Conservation (phyloP, 2,329 filamentous ascomycete genomes). For the Cladosporium colombiae region DNA sequence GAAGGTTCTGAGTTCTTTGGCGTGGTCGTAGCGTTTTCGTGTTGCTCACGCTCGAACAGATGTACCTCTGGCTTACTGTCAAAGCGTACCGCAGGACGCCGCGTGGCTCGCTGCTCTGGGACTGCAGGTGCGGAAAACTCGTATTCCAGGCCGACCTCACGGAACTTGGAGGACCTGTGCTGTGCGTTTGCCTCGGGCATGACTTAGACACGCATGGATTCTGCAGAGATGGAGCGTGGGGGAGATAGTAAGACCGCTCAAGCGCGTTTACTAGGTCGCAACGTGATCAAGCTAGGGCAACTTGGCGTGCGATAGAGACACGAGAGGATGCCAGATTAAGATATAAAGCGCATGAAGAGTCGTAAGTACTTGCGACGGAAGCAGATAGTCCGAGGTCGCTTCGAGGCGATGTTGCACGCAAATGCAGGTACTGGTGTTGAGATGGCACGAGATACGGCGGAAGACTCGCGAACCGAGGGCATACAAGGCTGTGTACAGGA, state of each 20-base stretch:
- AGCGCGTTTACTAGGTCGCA: conserved; percentile 13
- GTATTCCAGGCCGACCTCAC: conserved; percentile 19
- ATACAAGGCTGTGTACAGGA: conserved; percentile 2
- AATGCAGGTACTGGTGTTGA: conserved; percentile 12
- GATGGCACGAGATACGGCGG: conserved; percentile 12
- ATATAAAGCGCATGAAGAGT: conserved; percentile 5
- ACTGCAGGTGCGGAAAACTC: conserved; percentile 14
- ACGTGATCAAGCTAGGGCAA: conserved; percentile 14
- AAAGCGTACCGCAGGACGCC: conserved; percentile 17
- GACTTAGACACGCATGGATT: conserved; percentile 15
- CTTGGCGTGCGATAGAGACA: conserved; percentile 11
- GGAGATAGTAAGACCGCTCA: conserved; percentile 5
- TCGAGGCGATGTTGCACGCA: conserved; percentile 4
- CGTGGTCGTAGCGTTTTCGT: not conserved
- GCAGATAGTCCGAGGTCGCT: not conserved
- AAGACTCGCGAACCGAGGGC: conserved; percentile 13
- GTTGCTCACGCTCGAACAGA: not conserved
- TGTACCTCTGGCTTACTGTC: conserved; percentile 18
- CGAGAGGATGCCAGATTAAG: not conserved
- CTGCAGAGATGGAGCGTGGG: conserved; percentile 10
- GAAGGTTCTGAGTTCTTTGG: not conserved
- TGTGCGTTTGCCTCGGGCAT: conserved; percentile 15
- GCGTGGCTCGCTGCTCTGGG: conserved; percentile 12
- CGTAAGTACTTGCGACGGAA: not conserved
- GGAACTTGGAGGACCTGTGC: conserved; percentile 12